These are phyloP conservation scores for Coccomyxa sp. DNA, from an alignment of 139 green algal species.

Conservation along the genomic window DNA sequence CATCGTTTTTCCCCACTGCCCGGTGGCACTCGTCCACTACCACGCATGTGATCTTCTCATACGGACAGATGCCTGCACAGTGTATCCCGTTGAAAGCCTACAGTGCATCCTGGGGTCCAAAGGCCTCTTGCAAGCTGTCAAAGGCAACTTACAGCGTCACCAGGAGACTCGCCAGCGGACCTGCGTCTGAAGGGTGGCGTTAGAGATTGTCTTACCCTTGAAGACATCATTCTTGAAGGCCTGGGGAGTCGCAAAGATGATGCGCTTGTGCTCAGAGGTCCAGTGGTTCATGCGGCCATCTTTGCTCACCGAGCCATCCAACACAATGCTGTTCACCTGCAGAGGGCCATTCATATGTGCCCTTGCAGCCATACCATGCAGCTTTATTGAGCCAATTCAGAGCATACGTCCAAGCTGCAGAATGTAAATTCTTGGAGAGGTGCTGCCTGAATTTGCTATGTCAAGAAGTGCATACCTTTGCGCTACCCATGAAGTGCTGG, in stretches of 20 bases:
- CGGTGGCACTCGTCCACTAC: constrained; percentile 96
- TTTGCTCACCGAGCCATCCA: constrained; percentile 5
- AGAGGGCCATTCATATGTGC: not conserved
- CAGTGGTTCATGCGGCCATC: constrained; percentile 50
- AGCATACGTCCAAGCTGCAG: too few relatives aligned
- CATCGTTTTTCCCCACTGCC: constrained; percentile 65
- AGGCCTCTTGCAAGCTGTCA: not conserved
- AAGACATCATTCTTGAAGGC: constrained; percentile 85
- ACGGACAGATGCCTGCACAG: constrained; percentile 50
- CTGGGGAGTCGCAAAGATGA: constrained; percentile 93
- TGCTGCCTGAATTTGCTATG: too few relatives aligned
- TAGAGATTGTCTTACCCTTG: constrained; percentile 29
- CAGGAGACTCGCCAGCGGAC: too few relatives aligned
- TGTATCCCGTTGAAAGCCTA: not conserved
- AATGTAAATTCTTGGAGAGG: too few relatives aligned
- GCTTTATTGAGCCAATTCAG: too few relatives aligned
- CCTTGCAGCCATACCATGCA: too few relatives aligned
- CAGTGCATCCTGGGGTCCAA: not conserved
- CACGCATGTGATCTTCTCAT: constrained; percentile 70
- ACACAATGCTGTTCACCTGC: not conserved
- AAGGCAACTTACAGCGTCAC: not conserved
- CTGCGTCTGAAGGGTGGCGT: too few relatives aligned
- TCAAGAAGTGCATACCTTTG: too few relatives aligned
- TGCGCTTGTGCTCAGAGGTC: constrained; percentile 40
- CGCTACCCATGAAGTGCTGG: constrained; percentile 67